Base-by-base conservation (phyloP, 495 filamentous ascomycete genomes). In the Podospora anserina region DNA sequence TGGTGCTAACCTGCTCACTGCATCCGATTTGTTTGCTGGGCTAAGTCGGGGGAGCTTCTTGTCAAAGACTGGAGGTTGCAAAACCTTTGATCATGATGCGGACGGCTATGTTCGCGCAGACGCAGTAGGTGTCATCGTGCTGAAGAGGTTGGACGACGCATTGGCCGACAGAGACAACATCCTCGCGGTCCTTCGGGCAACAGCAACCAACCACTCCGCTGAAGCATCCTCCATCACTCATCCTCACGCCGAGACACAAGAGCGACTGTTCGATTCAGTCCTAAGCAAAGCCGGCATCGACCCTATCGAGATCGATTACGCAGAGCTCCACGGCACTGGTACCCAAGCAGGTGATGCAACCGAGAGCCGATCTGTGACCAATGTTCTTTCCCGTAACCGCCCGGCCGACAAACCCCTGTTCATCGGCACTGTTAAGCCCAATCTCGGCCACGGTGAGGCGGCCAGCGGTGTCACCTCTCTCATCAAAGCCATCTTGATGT, bases 281-380 rank as follows among this genome's bases (percentile, higher is more conserved):
- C 79, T 93, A 30, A 82, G 86, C 55, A 80, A 88, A 34, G 87
- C 89, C 7, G 84, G 86, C 27, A 80, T 90, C 6, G 83, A 90
- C 61, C 88, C 91, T 1, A 83, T 85, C 65, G 86, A 91, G 32
- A 78, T 93, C 28, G 86, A 85, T 75, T 93, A 93, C 69, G 85
- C 93, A 19, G 91, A 94, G 75, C 91, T 92, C 85, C 91, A 94
- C 71, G 91, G 91, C 27, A 94, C 91, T 1, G 91, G 91, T 16
- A 93, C 91, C 0, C 90, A 92, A 71, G 89, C 87, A 27, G 91
- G 91, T 6, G 91, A 94, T 75, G 87, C 85, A 0, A 85, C 85
- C 1, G 91, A 94, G 75, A 90, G 92, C 88, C 77, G 82, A 20
- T 90, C 88, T 5, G 89, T 94, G 27, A 84, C 87, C 4, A 87